Conservation (phyloP, 1,284 basidiomycete species). For the Fistulinella cinereoalba region DNA sequence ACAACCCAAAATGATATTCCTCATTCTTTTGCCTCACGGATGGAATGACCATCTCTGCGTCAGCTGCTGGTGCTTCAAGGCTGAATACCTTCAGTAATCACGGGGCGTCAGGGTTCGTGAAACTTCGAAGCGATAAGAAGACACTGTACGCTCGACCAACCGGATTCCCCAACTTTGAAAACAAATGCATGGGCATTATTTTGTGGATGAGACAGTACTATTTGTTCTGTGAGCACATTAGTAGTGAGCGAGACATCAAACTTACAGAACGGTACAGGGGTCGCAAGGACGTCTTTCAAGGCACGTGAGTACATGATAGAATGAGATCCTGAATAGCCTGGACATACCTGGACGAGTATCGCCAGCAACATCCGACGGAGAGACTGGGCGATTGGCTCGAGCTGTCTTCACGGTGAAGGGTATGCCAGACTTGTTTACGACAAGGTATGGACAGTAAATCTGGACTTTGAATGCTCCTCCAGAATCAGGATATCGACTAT, state of each 20-base stretch:
- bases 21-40: slow-evolving; percentile 68
- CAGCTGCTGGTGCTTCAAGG: slow-evolving; percentile 89
- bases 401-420: slow-evolving; percentile 78
- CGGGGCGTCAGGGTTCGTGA: slow-evolving; percentile 3
- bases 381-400: slow-evolving; percentile 67
- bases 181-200: slow-evolving; percentile 84
- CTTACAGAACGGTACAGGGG: slow-evolving; percentile 76
- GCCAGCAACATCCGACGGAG: slow-evolving; percentile 84
- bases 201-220: slow-evolving; percentile 87
- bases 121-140: background rate
- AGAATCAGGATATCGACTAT: slow-evolving; percentile 81
- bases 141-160: slow-evolving; percentile 78
- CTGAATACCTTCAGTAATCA: slow-evolving; percentile 59
- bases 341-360: slow-evolving; percentile 55
- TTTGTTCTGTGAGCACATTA: slow-evolving; percentile 26
- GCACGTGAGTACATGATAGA: slow-evolving; percentile 8
- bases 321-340: background rate
- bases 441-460: slow-evolving; percentile 89
- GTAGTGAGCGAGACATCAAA: slow-evolving; percentile 34
- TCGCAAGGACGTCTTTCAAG: slow-evolving; percentile 53
- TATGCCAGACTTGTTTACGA: slow-evolving; percentile 92
- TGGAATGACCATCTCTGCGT: slow-evolving; percentile 79
- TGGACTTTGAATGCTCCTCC: slow-evolving; percentile 99
- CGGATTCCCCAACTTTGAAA: slow-evolving; percentile 83
- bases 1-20: slow-evolving; percentile 86